These are phyloP conservation scores for Fusarium neocosmosporiellum DNA, from an alignment of 2,329 filamentous ascomycete species.

Conservation along the genomic window DNA sequence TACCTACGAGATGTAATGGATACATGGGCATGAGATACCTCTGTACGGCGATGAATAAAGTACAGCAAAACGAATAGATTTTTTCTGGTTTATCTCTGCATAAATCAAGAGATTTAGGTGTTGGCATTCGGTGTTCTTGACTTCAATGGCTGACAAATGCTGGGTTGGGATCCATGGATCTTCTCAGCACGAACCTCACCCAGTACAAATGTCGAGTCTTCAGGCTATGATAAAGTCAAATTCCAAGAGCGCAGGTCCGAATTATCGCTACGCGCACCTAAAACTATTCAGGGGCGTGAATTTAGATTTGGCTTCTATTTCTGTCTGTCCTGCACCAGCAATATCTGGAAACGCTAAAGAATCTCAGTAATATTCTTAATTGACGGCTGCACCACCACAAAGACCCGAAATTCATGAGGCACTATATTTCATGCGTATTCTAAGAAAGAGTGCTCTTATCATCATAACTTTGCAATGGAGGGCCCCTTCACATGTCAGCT, in stretches of 20 bases:
- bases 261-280: not conserved
- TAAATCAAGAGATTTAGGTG: not conserved
- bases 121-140: not conserved
- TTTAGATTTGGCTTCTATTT: not conserved
- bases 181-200: not conserved
- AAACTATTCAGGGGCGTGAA: not conserved
- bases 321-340: too few relatives aligned
- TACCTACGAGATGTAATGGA: constrained; percentile 40
- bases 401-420: not conserved
- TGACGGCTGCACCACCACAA: not conserved
- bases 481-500: not conserved
- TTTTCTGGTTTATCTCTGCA: not conserved
- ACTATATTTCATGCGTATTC: not conserved
- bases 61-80: constrained; percentile 41
- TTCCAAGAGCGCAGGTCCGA: not conserved
- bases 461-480: not conserved
- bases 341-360: not conserved
- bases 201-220: not conserved
- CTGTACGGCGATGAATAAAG: constrained; percentile 38
- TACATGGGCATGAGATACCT: constrained; percentile 40
- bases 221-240: not conserved
- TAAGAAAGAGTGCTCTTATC: not conserved
- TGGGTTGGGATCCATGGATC: not conserved
- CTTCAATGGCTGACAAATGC: not conserved
- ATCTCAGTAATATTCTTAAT: too few relatives aligned